Percentiles rank a stretch among this genome's conserved stretches.
Evolutionary conservation across 2,329 filamentous ascomycete species (phyloP).

Genomic region (Fusarium bulbicola): DNA sequence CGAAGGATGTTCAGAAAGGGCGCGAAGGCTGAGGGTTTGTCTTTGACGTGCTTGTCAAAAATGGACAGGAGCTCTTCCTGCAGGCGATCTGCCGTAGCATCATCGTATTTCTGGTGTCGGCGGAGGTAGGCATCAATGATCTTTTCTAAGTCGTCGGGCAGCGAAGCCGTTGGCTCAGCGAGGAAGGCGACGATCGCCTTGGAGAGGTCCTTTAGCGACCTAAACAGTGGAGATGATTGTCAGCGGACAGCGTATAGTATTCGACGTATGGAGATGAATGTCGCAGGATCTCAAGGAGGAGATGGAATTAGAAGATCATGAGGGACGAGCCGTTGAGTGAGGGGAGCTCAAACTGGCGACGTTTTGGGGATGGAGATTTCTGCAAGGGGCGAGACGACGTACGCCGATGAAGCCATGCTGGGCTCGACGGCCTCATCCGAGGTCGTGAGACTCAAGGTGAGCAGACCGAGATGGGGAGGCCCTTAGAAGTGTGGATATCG

Average conservation of each 20-base stretch:
- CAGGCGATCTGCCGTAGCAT: constrained; percentile 73
- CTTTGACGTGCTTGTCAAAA: constrained; percentile 71
- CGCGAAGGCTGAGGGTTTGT: constrained; percentile 64
- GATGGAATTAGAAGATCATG: constrained; percentile 24
- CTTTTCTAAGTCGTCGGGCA: constrained; percentile 71
- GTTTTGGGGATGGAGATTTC: constrained; percentile 33
- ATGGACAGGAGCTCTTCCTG: constrained; percentile 76
- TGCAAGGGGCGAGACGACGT: constrained; percentile 37
- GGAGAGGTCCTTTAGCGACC: constrained; percentile 68
- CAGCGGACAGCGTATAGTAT: constrained; percentile 19
- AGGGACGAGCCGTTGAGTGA: constrained; percentile 22
- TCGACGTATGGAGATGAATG: constrained; percentile 14
- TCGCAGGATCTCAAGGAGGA: constrained; percentile 20
- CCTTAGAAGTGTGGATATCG: constrained; percentile 35
- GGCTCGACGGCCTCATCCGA: constrained; percentile 42
- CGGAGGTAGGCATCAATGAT: constrained; percentile 74
- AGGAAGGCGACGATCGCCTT: constrained; percentile 65
- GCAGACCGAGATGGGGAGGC: constrained; percentile 36
- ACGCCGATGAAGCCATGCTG: constrained; percentile 44
- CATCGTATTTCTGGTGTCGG: constrained; percentile 73
- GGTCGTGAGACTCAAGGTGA: constrained; percentile 34
- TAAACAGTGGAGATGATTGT: constrained; percentile 44
- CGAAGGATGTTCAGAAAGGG: constrained; percentile 76
- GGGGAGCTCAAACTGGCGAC: constrained; percentile 1
- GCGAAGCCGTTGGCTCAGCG: constrained; percentile 62